Base-by-base conservation (phyloP, 129 eudicot genomes). In the Arctium lappa region DNA sequence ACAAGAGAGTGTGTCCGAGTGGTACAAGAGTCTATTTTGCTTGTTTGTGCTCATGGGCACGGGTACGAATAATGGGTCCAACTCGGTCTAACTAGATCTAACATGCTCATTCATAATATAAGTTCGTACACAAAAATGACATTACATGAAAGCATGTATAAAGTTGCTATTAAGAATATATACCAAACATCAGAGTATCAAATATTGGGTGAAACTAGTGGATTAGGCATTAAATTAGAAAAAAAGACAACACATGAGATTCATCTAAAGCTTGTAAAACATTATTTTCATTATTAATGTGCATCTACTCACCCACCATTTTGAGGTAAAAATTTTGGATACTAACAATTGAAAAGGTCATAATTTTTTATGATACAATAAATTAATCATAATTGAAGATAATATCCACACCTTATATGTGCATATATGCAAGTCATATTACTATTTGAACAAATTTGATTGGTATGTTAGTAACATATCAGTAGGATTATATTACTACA, bases 81-180 rank as follows among this genome's bases (percentile, higher is more conserved):
- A 65, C 33, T 31, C 70, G 84, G 87, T 79, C 87, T 79, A 79
- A 68, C 84, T 79, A 65, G 76, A 79, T 84, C 50, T 79, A 84
- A 63, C 87, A 65, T 37, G 32, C 74, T 84, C 76, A 38, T 73
- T 84, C 80, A 84, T 79, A 30, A 79, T 73, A 46, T 34, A 66
- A 33, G 76, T 50, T 44, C 53, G 84, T 84, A 84, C 80, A 18
- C 7, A 33, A 12, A 84, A 46, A 74, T 18, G 70, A 84, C 62
- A 31, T 74, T 79, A 74, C 83, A 84, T 73, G 65, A 66, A 79
- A 79, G 62, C 84, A 74, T 84, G 87, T 73, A 73, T 84, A 84
- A 84, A 84, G 87, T 84, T 46, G 79, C 83, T 73, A 68, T 46
- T 63, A 33, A 40, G 56, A 56, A 84, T 74, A 18, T 3, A 70